Conservation (phyloP, 2,329 filamentous ascomycete genomes). For the Alternaria triticina region DNA sequence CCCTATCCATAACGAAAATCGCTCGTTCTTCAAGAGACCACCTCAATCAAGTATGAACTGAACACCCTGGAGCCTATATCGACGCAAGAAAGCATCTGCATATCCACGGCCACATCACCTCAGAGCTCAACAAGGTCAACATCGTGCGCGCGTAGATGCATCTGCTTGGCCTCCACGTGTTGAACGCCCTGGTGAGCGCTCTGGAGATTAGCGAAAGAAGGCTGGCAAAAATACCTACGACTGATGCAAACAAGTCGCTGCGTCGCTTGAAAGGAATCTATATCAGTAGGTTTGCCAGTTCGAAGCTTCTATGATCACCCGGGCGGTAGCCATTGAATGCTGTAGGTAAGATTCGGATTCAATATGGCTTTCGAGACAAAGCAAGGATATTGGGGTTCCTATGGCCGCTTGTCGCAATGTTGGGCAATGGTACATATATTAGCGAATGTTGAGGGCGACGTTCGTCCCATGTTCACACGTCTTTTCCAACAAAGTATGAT, state of each 20-base stretch:
- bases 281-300: not conserved
- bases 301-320: not conserved
- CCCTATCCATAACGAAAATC: not conserved
- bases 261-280: not conserved
- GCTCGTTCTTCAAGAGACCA: not conserved
- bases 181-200: not conserved
- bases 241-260: not conserved
- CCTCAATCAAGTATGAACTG: too few relatives aligned
- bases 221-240: not conserved
- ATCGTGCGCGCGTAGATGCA: not conserved
- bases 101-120: not conserved
- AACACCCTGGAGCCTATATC: too few relatives aligned
- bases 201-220: not conserved
- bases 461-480: not conserved
- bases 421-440: not conserved
- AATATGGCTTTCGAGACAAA: not conserved
- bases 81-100: not conserved
- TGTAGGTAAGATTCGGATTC: not conserved
- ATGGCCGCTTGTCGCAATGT: not conserved
- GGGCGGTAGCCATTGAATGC: not conserved
- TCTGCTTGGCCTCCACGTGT: not conserved
- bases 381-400: not conserved
- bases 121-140: not conserved
- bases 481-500: accelerated
- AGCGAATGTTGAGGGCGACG: not conserved